Percentiles rank a stretch among this genome's conserved stretches.
These are phyloP conservation scores for Athelia psychrophila DNA, from an alignment of 1,284 basidiomycete genomes.

Conservation along the genomic window DNA sequence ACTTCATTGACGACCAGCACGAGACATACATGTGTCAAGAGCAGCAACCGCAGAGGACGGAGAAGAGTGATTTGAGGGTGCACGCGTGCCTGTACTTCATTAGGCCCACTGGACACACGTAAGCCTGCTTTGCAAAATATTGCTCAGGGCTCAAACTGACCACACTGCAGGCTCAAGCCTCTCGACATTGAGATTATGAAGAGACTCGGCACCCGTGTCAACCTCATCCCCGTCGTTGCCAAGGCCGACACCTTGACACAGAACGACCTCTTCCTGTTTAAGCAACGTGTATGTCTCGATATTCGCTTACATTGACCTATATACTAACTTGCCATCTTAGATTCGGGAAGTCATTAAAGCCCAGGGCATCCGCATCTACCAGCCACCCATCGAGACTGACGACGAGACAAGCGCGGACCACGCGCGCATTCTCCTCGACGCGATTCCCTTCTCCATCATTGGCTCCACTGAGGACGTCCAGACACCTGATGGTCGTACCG, in stretches of 20 bases:
- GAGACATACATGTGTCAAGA: conserved; percentile 99
- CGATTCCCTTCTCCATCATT: conserved; percentile 99
- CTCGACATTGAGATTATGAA: conserved; percentile 99
- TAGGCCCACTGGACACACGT: conserved; percentile 95
- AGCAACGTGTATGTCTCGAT: conserved; percentile 73
- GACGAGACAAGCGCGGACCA: conserved; percentile 89
- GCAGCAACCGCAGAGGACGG: conserved; percentile 91
- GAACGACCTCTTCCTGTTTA: conserved; percentile 89
- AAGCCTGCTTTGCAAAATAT: conserved; percentile 29
- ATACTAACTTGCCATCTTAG: conserved; percentile 31
- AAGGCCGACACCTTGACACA: conserved; percentile 97
- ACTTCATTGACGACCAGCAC: conserved; percentile 99
- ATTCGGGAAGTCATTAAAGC: conserved; percentile 89
- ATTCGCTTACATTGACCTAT: conserved; percentile 5
- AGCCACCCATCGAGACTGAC: conserved; percentile 89
- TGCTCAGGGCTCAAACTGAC: conserved; percentile 5
- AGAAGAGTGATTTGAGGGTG: conserved; percentile 94
- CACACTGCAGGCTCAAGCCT: conserved; percentile 76
- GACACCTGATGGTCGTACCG: conserved; percentile 87
- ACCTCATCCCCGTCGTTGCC: conserved; percentile 96
- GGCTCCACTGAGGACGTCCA: conserved; percentile 94
- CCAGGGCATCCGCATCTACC: conserved; percentile 94
- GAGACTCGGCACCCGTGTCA: conserved; percentile 92
- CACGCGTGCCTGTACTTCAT: conserved; percentile 99
- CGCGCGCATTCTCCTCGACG: conserved; percentile 81